These are phyloP conservation scores for Moniliophthora roreri DNA, from an alignment of 1,284 basidiomycete genomes.

Conservation along the genomic window DNA sequence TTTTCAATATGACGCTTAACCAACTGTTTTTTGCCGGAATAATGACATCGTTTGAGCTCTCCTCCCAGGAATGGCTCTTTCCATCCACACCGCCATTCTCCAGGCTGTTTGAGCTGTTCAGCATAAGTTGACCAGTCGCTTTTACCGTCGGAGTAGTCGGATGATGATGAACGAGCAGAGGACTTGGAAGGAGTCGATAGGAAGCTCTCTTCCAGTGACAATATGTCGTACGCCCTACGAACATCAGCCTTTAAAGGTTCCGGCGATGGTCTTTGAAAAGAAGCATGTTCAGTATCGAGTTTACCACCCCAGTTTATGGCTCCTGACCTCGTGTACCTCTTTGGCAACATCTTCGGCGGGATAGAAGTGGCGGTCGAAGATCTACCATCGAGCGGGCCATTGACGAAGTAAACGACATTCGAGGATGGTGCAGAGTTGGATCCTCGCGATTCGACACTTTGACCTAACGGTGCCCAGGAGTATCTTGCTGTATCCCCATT, in stretches of 20 bases:
- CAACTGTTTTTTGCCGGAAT: conserved; percentile 60
- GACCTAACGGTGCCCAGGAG: not conserved
- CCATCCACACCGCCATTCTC: conserved; percentile 10
- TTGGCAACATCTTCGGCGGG: too few relatives aligned
- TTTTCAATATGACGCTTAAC: conserved; percentile 69
- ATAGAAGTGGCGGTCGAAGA: too few relatives aligned
- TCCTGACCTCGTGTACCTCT: too few relatives aligned
- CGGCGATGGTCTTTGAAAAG: too few relatives aligned
- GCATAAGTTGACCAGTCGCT: not conserved
- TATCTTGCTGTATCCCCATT: not conserved
- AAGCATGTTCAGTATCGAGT: too few relatives aligned
- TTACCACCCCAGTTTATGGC: too few relatives aligned
- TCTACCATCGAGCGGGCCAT: too few relatives aligned
- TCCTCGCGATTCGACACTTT: not conserved
- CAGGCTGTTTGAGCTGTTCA: not conserved
- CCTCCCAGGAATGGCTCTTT: not conserved
- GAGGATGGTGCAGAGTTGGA: not conserved
- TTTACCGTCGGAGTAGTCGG: not conserved
- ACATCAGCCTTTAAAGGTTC: too few relatives aligned
- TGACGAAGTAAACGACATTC: not conserved
- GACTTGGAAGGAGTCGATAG: too few relatives aligned
- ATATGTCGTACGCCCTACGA: too few relatives aligned
- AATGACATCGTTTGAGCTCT: conserved; percentile 38
- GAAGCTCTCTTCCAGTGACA: too few relatives aligned
- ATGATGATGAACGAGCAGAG: not conserved